Evolutionary conservation across 2,329 filamentous ascomycete species (phyloP), one percentile per base, ranked within the genome.

Genomic region (Xylariaceae sp.): DNA sequence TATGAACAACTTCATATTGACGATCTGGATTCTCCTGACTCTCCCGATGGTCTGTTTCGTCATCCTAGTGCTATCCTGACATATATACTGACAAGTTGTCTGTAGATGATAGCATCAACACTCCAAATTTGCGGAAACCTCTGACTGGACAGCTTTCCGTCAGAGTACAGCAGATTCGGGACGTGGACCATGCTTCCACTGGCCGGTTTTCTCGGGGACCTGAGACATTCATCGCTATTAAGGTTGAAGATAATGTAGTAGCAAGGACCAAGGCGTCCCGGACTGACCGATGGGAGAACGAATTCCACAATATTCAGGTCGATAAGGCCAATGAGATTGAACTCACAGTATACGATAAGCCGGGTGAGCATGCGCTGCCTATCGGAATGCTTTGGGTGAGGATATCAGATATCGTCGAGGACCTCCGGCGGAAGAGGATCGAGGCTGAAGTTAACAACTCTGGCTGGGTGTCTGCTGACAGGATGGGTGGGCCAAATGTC

Each of bases 281-380:
- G 53, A 96, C 81, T 57, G 94, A 99, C 73, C 85, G 85, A 66
- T 99, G 93, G 93, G 86, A 92, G 35, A 90, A 91, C 63, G 94
- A 99, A 74, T 84, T 87, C 29, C 94, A 97, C 72, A 92, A 87
- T 53, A 87, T 99, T 57, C 91, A 94, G 60, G 94, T 99, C 51
- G 93, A 97, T 75, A 97, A 97, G 77, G 94, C 94, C 46, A 99
- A 99, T 73, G 94, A 99, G 74, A 91, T 99, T 57, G 94, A 99
- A 71, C 84, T 99, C 48, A 97, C 92, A 0, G 92, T 99, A 9
- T 99, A 99, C 73, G 94, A 99, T 72, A 97, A 96, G 75, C 87
- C 92, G 2, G 86, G 87, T 59, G 92, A 97, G 65, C 89, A 96
- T 64, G 87, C 92, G 11, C 86, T 95, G 45, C 94, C 94, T 33